Percentiles rank a stretch among this genome's conserved stretches.
Evolutionary conservation across 495 filamentous ascomycete species (phyloP).

Genomic region (Trichoderma parareesei): DNA sequence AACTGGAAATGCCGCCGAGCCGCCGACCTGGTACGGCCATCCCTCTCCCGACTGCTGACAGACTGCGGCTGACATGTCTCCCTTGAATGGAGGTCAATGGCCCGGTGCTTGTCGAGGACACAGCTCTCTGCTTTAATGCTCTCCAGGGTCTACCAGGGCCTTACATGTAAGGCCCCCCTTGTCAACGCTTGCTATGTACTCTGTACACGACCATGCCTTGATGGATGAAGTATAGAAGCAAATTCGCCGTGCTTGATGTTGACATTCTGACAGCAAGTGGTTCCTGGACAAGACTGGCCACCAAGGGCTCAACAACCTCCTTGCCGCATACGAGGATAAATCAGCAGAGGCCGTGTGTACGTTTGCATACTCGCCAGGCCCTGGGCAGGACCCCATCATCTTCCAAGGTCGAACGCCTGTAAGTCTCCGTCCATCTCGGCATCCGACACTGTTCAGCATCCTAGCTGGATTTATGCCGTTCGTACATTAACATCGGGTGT

Average conservation of each 20-base stretch:
- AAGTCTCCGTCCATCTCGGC: slow-evolving; percentile 13
- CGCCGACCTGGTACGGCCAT: slow-evolving; percentile 51
- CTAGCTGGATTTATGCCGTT: slow-evolving; percentile 8
- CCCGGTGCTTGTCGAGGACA: slow-evolving; percentile 93
- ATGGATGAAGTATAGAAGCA: too few relatives aligned
- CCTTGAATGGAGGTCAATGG: slow-evolving; percentile 53
- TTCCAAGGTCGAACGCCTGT: slow-evolving; percentile 79
- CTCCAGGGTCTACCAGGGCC: slow-evolving; percentile 86
- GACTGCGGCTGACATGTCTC: too few relatives aligned
- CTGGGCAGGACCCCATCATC: slow-evolving; percentile 73
- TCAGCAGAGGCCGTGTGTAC: slow-evolving; percentile 90
- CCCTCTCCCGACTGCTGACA: not conserved
- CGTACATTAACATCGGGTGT: slow-evolving; percentile 14
- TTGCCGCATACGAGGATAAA: slow-evolving; percentile 83
- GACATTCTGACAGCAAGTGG: slow-evolving; percentile 59
- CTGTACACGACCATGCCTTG: too few relatives aligned
- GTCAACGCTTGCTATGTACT: slow-evolving; percentile 2
- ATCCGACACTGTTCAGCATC: not conserved
- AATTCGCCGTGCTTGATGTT: too few relatives aligned
- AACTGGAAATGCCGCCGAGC: slow-evolving; percentile 78
- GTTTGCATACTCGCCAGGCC: slow-evolving; percentile 83
- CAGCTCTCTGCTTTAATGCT: slow-evolving; percentile 85
- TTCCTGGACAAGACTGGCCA: slow-evolving; percentile 79
- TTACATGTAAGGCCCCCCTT: slow-evolving; percentile 64
- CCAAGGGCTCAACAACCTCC: slow-evolving; percentile 80